Conservation (phyloP, 208 protist species). For the Trypanosoma platydactyli region DNA sequence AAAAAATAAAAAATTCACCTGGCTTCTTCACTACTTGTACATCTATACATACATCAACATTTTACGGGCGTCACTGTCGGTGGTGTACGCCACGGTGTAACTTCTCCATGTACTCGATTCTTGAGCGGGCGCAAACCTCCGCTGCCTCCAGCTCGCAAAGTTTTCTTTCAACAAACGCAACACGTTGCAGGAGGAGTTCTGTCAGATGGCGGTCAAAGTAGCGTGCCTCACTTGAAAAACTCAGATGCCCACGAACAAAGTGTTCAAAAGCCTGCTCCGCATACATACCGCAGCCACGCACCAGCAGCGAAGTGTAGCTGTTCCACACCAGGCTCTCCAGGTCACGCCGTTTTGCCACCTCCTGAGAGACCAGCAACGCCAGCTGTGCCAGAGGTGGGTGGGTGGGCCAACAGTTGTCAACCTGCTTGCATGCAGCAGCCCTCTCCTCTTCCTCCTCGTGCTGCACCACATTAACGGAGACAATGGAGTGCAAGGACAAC, state of each 20-base stretch:
- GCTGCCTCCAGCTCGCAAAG: conserved; percentile 32
- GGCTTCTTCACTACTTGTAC: not conserved
- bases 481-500: not conserved
- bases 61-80: not conserved
- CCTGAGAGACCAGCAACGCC: conserved; percentile 7
- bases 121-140: conserved; percentile 35
- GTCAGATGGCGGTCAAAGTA: conserved; percentile 45
- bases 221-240: conserved; percentile 29
- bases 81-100: conserved; percentile 21
- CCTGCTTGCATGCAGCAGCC: not conserved
- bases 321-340: conserved; percentile 18
- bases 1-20: not conserved
- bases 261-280: conserved; percentile 17
- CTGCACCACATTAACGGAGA: not conserved
- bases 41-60: conserved; percentile 15
- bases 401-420: conserved; percentile 10
- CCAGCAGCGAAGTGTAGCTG: conserved; percentile 14
- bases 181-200: conserved; percentile 29
- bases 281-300: conserved; percentile 20
- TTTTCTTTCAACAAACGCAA: conserved; percentile 36
- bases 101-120: conserved; percentile 39
- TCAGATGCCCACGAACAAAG: conserved; percentile 42
- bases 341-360: conserved; percentile 19
- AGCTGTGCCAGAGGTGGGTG: conserved; percentile 9
- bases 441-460: conserved; percentile 8